A percentile compares a stretch with the other conserved stretches of the same genome.
Evolutionary conservation across 2,329 filamentous ascomycete species (phyloP).

Genomic region (Metarhizium brunneum): DNA sequence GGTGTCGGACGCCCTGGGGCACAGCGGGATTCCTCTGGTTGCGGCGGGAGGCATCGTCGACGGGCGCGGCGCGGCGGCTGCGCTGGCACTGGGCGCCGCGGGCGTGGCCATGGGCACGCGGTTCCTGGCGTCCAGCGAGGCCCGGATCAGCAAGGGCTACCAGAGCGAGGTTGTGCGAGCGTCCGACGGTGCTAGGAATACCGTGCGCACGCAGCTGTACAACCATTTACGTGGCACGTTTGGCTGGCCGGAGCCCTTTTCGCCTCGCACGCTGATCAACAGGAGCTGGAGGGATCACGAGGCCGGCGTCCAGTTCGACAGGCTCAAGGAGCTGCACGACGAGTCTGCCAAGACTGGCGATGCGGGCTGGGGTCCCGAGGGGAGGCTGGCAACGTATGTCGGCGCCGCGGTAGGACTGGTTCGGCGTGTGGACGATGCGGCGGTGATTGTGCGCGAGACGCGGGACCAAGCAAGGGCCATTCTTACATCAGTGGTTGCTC

Average conservation of each 20-base stretch:
- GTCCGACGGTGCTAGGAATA: conserved; percentile 27
- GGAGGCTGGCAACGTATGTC: conserved; percentile 40
- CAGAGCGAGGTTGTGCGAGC: conserved; percentile 32
- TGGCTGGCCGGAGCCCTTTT: conserved; percentile 32
- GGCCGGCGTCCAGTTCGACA: conserved; percentile 29
- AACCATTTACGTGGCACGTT: conserved; percentile 33
- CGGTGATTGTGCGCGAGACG: conserved; percentile 25
- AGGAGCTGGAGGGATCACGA: conserved; percentile 26
- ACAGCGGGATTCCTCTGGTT: conserved; percentile 31
- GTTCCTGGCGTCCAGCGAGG: conserved; percentile 42
- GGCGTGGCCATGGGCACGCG: conserved; percentile 55
- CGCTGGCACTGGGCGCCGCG: conserved; percentile 39
- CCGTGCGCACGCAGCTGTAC: conserved; percentile 33
- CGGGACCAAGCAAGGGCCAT: conserved; percentile 17
- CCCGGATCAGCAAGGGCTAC: conserved; percentile 30
- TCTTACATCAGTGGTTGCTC: conserved; percentile 3
- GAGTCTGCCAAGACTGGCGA: conserved; percentile 29
- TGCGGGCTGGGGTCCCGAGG: conserved; percentile 36
- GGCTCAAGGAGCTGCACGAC: conserved; percentile 33
- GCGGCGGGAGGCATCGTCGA: conserved; percentile 46
- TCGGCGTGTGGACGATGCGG: conserved; percentile 27
- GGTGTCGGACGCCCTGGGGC: conserved; percentile 29
- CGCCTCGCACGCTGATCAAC: conserved; percentile 30
- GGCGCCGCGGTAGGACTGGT: conserved; percentile 37
- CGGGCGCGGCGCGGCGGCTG: conserved; percentile 39